Percentiles rank a stretch among this genome's conserved stretches.
Evolutionary conservation across 257 asterid genomes (phyloP).

Genomic region (Jacaranda mimosifolia): DNA sequence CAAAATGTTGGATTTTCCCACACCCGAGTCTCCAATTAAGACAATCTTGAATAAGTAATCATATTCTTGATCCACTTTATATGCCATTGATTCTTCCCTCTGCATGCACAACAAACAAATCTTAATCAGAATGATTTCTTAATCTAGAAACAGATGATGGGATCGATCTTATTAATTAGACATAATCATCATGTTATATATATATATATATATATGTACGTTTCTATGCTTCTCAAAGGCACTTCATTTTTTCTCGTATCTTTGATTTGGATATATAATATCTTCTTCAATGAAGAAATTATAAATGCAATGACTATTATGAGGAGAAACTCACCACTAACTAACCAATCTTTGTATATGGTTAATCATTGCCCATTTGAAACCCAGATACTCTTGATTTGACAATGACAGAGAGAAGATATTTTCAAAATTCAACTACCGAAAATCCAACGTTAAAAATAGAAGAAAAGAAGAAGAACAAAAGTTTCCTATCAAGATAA

Average conservation of each 20-base stretch:
- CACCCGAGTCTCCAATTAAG: conserved; percentile 54
- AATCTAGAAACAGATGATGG: neutral
- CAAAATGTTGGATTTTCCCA: conserved; percentile 53
- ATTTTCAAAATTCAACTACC: conserved; percentile 13
- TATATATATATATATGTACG: too few relatives aligned
- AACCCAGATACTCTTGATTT: conserved; percentile 30
- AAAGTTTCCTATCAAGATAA: conserved; percentile 22
- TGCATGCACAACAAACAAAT: neutral
- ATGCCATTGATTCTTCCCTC: conserved; percentile 54
- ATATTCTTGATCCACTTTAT: conserved; percentile 58
- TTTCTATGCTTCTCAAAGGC: neutral
- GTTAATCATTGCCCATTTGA: conserved; percentile 31
- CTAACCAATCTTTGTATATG: conserved; percentile 32
- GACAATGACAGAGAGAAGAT: conserved; percentile 29
- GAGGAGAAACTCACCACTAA: conserved; percentile 40
- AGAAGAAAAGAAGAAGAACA: neutral
- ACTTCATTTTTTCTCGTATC: neutral
- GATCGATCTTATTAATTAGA: neutral
- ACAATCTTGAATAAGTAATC: conserved; percentile 61
- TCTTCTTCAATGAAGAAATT: too few relatives aligned
- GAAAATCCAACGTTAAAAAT: conserved; percentile 10
- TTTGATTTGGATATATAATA: neutral
- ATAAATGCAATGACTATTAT: neutral
- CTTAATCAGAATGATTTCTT: neutral
- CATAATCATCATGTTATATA: too few relatives aligned